Evolutionary conservation across 176 grass and related monocot genomes (phyloP).

Genomic region (Elymus sibiricus): DNA sequence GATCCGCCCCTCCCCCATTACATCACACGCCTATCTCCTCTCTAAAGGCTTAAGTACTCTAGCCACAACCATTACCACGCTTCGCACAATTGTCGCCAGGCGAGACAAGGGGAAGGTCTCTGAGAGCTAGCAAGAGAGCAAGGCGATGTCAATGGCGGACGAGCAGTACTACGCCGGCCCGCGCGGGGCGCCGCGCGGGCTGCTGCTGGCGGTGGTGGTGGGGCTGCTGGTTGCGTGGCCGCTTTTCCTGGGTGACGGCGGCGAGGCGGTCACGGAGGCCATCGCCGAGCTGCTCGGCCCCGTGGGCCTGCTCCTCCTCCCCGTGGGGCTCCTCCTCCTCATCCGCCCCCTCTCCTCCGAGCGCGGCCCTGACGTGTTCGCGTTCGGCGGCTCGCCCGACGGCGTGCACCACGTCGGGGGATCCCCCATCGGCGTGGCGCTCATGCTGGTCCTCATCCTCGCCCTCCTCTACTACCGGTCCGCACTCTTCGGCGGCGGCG

Average conservation of each 20-base stretch:
- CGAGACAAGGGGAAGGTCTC: not conserved
- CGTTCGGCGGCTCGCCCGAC: conserved; percentile 65
- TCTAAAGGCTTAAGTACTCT: not conserved
- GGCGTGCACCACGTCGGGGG: conserved; percentile 66
- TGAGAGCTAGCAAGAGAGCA: not conserved
- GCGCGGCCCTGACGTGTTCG: too few species aligned
- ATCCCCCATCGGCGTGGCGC: conserved; percentile 57
- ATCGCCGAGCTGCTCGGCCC: conserved; percentile 57
- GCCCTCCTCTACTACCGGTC: conserved; percentile 63
- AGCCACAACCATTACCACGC: not conserved
- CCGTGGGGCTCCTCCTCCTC: conserved; percentile 44
- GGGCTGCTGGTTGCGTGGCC: conserved; percentile 50
- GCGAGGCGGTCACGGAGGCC: conserved; percentile 40
- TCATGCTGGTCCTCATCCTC: conserved; percentile 68
- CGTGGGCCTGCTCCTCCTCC: conserved; percentile 64
- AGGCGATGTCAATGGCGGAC: conserved; percentile 26
- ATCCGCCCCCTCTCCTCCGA: conserved; percentile 74
- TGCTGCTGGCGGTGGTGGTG: conserved; percentile 61
- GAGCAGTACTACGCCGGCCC: conserved; percentile 38
- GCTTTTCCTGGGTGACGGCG: conserved; percentile 59
- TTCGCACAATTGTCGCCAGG: not conserved
- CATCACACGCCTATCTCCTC: not conserved
- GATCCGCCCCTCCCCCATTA: not conserved
- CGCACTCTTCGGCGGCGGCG: conserved; percentile 41
- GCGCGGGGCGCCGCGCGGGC: conserved; percentile 44